A percentile compares a stretch with the other conserved stretches of the same genome.
phyloP scores from a whole-genome alignment of 352 stramenopile species.

The Globisporangium paroecandrum region DNA sequence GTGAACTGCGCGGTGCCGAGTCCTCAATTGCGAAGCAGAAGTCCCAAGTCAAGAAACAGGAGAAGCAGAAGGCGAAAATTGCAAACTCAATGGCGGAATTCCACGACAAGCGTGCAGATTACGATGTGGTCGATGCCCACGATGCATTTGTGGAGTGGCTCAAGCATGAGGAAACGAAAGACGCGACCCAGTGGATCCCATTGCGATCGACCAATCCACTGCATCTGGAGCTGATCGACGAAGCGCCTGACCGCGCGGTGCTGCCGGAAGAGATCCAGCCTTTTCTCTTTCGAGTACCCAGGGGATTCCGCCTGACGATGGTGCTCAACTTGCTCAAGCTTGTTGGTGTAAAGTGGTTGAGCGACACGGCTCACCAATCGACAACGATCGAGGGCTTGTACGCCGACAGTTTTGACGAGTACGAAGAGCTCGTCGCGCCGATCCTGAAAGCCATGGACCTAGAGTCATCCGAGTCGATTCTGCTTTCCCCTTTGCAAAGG shows the following conservation, averaged over 20 bases:
- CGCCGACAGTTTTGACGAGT: constrained; percentile 36
- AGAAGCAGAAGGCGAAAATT: constrained; percentile 27
- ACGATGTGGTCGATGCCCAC: constrained; percentile 19
- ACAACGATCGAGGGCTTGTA: constrained; percentile 23
- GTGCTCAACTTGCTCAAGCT: constrained; percentile 41
- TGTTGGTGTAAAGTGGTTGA: constrained; percentile 36
- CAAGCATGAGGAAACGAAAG: constrained; percentile 30
- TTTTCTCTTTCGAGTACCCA: constrained; percentile 62
- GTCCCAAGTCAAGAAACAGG: constrained; percentile 24
- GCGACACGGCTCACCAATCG: neutral
- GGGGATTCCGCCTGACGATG: constrained; percentile 27
- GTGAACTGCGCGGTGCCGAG: constrained; percentile 57
- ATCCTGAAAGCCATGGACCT: constrained; percentile 47
- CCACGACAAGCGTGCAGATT: constrained; percentile 62
- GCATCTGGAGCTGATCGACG: constrained; percentile 53
- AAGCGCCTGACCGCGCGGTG: constrained; percentile 56
- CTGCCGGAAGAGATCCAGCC: constrained; percentile 76
- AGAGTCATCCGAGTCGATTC: constrained; percentile 18
- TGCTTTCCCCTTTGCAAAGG: constrained; percentile 27
- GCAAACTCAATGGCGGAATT: constrained; percentile 23
- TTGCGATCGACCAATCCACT: constrained; percentile 37
- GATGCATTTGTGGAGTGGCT: constrained; percentile 55
- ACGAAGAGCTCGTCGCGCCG: constrained; percentile 27
- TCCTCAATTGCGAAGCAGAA: constrained; percentile 28
- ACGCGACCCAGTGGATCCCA: constrained; percentile 53